These are phyloP conservation scores for Tuber borchii DNA, from an alignment of 495 filamentous ascomycete genomes.

Conservation along the genomic window DNA sequence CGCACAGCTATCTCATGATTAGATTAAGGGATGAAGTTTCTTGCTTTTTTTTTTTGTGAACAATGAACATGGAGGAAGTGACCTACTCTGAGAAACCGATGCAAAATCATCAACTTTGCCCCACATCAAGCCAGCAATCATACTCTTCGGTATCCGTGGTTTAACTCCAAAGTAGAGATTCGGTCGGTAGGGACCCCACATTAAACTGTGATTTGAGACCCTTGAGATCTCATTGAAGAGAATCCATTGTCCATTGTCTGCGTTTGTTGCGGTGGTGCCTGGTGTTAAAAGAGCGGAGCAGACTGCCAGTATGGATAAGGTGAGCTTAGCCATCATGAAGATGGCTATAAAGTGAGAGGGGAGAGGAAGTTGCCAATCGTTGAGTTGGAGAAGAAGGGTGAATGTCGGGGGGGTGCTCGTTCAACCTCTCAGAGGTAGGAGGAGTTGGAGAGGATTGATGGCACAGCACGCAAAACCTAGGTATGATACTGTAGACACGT, in stretches of 20 bases:
- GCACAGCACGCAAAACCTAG: not conserved
- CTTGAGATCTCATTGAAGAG: conserved; percentile 47
- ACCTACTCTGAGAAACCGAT: conserved; percentile 39
- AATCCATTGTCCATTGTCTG: conserved; percentile 34
- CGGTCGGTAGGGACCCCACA: conserved; percentile 95
- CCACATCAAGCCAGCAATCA: conserved; percentile 85
- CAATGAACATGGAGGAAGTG: conserved; percentile 5
- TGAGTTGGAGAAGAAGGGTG: not conserved
- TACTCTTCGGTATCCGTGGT: conserved; percentile 76
- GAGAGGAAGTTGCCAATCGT: not conserved
- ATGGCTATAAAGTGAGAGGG: not conserved
- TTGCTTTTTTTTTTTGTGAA: not conserved
- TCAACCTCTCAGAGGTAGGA: not conserved
- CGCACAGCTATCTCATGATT: conserved; percentile 59
- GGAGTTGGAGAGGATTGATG: not conserved
- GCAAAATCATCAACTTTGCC: conserved; percentile 73
- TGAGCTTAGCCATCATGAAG: not conserved
- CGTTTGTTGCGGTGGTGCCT: conserved; percentile 20
- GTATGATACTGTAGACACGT: not conserved
- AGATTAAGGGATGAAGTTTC: conserved; percentile 24
- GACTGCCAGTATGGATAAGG: conserved; percentile 13
- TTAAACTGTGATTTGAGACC: conserved; percentile 71
- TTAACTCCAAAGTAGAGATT: conserved; percentile 94
- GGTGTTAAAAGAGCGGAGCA: conserved; percentile 19
- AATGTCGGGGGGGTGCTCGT: not conserved